Evolutionary conservation across 2,329 filamentous ascomycete species (phyloP).

Genomic region (Fusarium denticulatum): DNA sequence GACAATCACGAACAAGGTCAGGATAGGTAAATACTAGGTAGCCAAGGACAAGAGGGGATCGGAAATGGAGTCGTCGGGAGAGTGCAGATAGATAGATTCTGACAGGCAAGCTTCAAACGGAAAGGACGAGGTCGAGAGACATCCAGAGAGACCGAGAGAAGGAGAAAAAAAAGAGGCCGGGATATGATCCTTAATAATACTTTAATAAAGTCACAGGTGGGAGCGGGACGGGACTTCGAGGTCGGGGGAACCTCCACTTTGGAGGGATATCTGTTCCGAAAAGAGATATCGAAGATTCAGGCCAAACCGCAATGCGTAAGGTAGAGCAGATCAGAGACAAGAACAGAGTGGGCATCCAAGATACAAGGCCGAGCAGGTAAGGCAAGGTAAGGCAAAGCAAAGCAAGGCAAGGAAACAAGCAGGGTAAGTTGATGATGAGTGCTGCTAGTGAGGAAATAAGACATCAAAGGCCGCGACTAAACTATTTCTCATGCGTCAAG

Average conservation of each 20-base stretch:
- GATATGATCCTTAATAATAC: conserved; percentile 38
- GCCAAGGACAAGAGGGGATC: conserved; percentile 7
- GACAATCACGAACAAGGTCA: conserved; percentile 20
- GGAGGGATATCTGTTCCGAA: conserved; percentile 34
- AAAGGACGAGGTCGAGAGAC: conserved; percentile 8
- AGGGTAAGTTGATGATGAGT: conserved; percentile 11
- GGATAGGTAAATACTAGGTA: not conserved
- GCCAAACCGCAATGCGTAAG: conserved; percentile 19
- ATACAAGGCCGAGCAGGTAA: not conserved
- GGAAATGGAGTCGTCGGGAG: conserved; percentile 18
- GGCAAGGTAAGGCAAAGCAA: not conserved
- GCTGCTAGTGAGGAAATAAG: conserved; percentile 3
- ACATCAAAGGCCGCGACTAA: not conserved
- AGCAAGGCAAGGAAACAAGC: not conserved
- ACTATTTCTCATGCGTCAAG: conserved; percentile 9
- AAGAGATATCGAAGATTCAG: conserved; percentile 17
- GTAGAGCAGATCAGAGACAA: conserved; percentile 25
- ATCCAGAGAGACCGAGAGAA: not conserved
- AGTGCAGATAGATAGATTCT: not conserved
- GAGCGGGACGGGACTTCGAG: conserved; percentile 9
- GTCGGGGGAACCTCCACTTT: conserved; percentile 22
- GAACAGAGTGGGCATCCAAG: not conserved
- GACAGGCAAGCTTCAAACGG: not conserved
- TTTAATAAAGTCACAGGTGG: conserved; percentile 11
- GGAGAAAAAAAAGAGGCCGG: conserved; percentile 9